phyloP scores from a whole-genome alignment of 768 basidiomycete genomes.

The Scleroderma citrinum region DNA sequence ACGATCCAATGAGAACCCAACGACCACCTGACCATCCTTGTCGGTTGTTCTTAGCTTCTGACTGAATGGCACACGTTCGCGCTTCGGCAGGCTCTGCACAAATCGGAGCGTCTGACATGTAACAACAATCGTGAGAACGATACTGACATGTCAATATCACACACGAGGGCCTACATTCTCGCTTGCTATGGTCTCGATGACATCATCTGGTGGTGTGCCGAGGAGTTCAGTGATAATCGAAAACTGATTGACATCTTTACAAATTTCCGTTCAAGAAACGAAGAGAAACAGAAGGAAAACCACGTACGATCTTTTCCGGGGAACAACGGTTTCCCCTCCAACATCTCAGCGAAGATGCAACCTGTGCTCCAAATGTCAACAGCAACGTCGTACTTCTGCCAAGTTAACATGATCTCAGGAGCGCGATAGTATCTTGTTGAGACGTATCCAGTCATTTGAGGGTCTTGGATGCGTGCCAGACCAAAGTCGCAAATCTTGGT shows the following conservation, averaged over 20 bases:
- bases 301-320: constrained; percentile 98
- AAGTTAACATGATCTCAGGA: constrained; percentile 99
- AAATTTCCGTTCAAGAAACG: constrained; percentile 8
- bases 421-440: constrained; percentile 99
- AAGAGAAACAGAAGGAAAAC: constrained; percentile 9
- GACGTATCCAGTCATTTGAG: constrained; percentile 99
- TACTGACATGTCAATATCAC: neutral
- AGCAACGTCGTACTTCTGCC: constrained; percentile 99
- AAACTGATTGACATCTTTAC: constrained; percentile 97
- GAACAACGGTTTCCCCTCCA: constrained; percentile 97
- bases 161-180: constrained; percentile 89
- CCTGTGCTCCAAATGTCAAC: constrained; percentile 99
- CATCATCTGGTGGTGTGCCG: constrained; percentile 99
- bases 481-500: constrained; percentile 98
- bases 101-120: constrained; percentile 82
- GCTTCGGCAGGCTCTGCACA: constrained; percentile 96
- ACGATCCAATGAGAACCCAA: neutral
- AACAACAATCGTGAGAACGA: constrained; percentile 10
- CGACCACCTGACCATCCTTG: constrained; percentile 57
- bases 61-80: constrained; percentile 90
- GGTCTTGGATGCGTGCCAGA: constrained; percentile 96
- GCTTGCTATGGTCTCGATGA: constrained; percentile 96
- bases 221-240: constrained; percentile 98
- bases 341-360: constrained; percentile 99
- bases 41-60: constrained; percentile 89